A percentile compares a stretch with the other conserved stretches of the same genome.
Conservation (phyloP, 2,329 filamentous ascomycete species). For the Microsporum audouinii region DNA sequence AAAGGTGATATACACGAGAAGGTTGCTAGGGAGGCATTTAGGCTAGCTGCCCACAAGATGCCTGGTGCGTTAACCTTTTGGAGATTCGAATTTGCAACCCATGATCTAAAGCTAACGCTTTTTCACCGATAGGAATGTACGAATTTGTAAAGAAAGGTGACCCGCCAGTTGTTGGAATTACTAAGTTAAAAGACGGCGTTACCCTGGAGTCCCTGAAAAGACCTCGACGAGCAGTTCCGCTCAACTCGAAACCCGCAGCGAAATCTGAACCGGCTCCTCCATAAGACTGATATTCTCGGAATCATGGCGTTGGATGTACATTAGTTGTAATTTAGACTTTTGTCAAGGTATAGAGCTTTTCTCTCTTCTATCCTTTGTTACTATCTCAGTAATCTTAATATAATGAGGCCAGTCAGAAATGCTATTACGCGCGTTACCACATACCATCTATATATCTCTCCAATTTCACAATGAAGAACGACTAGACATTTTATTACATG, state of each 20-base stretch:
- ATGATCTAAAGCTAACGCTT: not conserved
- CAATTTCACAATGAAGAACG: not conserved
- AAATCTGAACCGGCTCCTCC: not conserved
- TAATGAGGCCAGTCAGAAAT: too few relatives aligned
- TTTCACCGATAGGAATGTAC: constrained; percentile 42
- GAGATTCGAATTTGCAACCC: not conserved
- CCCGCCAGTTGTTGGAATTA: constrained; percentile 78
- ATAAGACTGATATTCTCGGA: not conserved
- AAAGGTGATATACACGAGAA: constrained; percentile 90
- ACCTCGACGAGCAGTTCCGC: constrained; percentile 56
- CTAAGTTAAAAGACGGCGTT: constrained; percentile 69
- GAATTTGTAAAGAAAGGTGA: constrained; percentile 93
- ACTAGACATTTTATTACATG: not conserved
- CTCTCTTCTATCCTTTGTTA: not conserved
- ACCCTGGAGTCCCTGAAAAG: constrained; percentile 75
- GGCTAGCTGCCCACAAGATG: constrained; percentile 86
- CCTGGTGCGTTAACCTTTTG: constrained; percentile 51
- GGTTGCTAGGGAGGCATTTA: constrained; percentile 83
- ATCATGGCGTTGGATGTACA: constrained; percentile 3
- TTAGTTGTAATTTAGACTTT: not conserved
- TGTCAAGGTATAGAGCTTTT: not conserved
- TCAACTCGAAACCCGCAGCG: constrained; percentile 11
- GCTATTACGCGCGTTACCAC: too few relatives aligned
- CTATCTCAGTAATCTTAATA: too few relatives aligned
- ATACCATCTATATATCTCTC: not conserved